Conservation (phyloP, 2,329 filamentous ascomycete species). For the Fusarium transvaalense region DNA sequence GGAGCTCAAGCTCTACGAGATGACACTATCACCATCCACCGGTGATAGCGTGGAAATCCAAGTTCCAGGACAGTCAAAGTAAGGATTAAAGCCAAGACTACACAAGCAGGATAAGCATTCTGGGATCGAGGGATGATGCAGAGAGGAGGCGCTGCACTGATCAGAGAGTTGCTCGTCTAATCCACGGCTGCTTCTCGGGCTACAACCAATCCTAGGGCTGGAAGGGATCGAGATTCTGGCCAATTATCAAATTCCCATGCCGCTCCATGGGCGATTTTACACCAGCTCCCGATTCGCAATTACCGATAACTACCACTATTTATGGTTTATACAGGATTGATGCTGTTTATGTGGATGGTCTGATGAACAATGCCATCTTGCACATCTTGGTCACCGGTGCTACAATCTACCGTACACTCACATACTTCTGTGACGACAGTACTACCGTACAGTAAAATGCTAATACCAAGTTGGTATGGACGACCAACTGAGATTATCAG, state of each 20-base stretch:
- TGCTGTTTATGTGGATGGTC: neutral
- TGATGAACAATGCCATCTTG: conserved; percentile 13
- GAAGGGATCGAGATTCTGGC: conserved; percentile 44
- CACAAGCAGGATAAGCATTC: conserved; percentile 17
- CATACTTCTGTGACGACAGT: neutral
- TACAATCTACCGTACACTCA: conserved; percentile 9
- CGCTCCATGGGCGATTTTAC: conserved; percentile 34
- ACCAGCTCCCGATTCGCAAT: conserved; percentile 16
- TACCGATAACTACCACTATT: conserved; percentile 16
- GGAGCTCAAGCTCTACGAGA: neutral
- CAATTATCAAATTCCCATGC: conserved; percentile 43
- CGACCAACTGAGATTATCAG: conserved; percentile 2
- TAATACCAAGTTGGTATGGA: neutral
- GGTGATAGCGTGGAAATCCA: neutral
- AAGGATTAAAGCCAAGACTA: conserved; percentile 15
- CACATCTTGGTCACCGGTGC: neutral
- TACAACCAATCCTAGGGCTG: conserved; percentile 22
- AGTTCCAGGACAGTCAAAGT: conserved; percentile 3
- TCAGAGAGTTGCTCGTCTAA: conserved; percentile 29
- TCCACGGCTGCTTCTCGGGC: conserved; percentile 9
- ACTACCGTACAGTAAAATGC: no score
- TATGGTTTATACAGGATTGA: neutral
- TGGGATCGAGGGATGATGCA: conserved; percentile 21
- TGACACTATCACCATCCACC: neutral
- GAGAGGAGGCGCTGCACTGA: conserved; percentile 19